These are phyloP conservation scores for Zygoascus sp. DNA, from an alignment of 1,139 yeast species.

Conservation along the genomic window DNA sequence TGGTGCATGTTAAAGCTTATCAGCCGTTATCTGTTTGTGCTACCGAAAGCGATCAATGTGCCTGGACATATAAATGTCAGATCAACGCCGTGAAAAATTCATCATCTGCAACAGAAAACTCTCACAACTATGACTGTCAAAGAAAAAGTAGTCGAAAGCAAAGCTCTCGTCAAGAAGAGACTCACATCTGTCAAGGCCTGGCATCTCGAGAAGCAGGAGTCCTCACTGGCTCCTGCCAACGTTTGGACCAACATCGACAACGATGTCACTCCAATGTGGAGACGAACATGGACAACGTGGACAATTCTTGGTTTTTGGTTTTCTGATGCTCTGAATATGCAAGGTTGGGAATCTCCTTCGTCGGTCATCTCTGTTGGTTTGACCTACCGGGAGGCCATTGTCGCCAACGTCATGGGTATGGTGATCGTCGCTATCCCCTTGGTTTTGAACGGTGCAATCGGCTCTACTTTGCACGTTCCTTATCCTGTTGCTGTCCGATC, in stretches of 20 bases:
- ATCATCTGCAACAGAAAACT: background rate
- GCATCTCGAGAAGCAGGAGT: constrained; percentile 28
- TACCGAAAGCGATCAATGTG: background rate
- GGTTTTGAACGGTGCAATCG: constrained; percentile 38
- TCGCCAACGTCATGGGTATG: constrained; percentile 35
- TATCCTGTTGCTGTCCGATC: constrained; percentile 38
- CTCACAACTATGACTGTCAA: background rate
- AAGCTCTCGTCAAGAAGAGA: constrained; percentile 3
- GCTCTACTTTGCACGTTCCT: constrained; percentile 38
- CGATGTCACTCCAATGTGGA: constrained; percentile 31
- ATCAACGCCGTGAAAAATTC: background rate
- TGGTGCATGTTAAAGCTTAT: too few relatives aligned
- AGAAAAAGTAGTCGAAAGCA: background rate
- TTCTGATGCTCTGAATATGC: constrained; percentile 30
- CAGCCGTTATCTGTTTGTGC: background rate
- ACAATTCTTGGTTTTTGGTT: constrained; percentile 35
- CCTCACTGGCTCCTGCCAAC: constrained; percentile 30
- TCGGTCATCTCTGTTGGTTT: constrained; percentile 31
- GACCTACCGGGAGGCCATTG: constrained; percentile 36
- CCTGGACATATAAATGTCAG: background rate
- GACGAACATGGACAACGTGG: constrained; percentile 33
- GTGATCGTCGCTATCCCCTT: constrained; percentile 35
- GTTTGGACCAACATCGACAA: constrained; percentile 32
- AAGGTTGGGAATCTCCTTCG: constrained; percentile 29
- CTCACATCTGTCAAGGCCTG: constrained; percentile 22